phyloP scores from a whole-genome alignment of 345 rosid species.

The Hypericum perforatum region DNA sequence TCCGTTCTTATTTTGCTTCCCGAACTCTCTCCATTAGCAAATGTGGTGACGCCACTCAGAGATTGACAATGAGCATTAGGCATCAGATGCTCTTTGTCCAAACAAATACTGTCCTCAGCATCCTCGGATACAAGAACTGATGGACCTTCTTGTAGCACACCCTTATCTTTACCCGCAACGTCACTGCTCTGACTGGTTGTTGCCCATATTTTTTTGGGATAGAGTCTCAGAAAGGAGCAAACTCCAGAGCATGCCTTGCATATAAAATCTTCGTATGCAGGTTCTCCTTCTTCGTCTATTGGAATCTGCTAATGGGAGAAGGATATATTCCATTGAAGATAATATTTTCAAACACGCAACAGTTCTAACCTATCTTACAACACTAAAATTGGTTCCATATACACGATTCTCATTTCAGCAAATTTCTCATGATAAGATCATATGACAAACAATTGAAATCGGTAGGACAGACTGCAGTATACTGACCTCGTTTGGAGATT shows the following conservation, averaged over 20 bases:
- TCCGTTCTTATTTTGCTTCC: constrained; percentile 21
- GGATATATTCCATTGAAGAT: background rate
- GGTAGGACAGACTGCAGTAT: constrained; percentile 6
- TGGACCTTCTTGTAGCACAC: constrained; percentile 30
- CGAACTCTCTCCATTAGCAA: constrained; percentile 37
- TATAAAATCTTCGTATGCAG: constrained; percentile 75
- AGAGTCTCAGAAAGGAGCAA: constrained; percentile 57
- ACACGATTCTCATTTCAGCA: background rate
- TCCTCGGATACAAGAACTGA: constrained; percentile 28
- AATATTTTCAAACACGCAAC: too few species aligned
- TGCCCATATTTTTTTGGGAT: constrained; percentile 59
- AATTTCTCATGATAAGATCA: background rate
- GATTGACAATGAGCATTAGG: constrained; percentile 16
- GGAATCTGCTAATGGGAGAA: constrained; percentile 47
- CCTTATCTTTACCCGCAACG: constrained; percentile 36
- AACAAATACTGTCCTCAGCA: constrained; percentile 26
- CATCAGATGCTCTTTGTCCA: constrained; percentile 7
- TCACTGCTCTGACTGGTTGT: constrained; percentile 20
- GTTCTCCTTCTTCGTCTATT: constrained; percentile 82
- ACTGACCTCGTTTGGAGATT: constrained; percentile 48
- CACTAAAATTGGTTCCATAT: too few species aligned
- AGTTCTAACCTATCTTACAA: too few species aligned
- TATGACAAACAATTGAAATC: background rate
- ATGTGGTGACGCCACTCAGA: constrained; percentile 17
- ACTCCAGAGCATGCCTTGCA: constrained; percentile 60